Percentiles rank a stretch among this genome's conserved stretches.
Evolutionary conservation across 2,329 filamentous ascomycete genomes (phyloP).

Genomic region (Elsinoe ampelina): DNA sequence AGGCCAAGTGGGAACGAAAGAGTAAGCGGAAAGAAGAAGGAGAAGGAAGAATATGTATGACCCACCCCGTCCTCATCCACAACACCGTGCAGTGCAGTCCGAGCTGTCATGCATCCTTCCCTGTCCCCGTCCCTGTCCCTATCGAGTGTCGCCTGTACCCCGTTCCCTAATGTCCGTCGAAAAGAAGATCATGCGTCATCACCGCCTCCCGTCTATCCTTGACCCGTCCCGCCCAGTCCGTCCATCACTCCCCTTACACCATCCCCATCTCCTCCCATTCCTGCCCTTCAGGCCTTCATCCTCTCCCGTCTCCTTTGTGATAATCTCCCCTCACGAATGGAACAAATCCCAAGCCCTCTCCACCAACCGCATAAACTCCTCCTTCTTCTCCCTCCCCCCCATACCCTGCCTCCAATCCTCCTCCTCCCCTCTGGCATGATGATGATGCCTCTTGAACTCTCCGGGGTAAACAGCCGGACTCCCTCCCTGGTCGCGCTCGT

Average conservation of each 20-base stretch:
- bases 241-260: not conserved
- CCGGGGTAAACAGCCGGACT: slow-evolving; percentile 69
- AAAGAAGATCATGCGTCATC: slow-evolving; percentile 2
- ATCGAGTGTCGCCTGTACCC: not conserved
- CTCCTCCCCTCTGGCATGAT: slow-evolving; percentile 16
- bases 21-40: not conserved
- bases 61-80: not conserved
- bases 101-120: not conserved
- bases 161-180: not conserved
- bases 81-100: not conserved
- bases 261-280: not conserved
- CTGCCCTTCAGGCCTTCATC: no score
- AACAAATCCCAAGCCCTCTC: slow-evolving; percentile 93
- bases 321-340: slow-evolving; percentile 58
- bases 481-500: slow-evolving; percentile 74
- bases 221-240: no score
- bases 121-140: no score
- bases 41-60: no score
- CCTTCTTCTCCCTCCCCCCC: slow-evolving; percentile 79
- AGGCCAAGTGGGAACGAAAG: not conserved
- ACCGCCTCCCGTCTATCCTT: not conserved
- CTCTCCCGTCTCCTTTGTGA: no score
- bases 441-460: slow-evolving; percentile 44
- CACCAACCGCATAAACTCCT: slow-evolving; percentile 81
- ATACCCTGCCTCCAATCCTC: slow-evolving; percentile 61